Conservation (phyloP, 345 rosid species). For the Rhodamnia rubescens region DNA sequence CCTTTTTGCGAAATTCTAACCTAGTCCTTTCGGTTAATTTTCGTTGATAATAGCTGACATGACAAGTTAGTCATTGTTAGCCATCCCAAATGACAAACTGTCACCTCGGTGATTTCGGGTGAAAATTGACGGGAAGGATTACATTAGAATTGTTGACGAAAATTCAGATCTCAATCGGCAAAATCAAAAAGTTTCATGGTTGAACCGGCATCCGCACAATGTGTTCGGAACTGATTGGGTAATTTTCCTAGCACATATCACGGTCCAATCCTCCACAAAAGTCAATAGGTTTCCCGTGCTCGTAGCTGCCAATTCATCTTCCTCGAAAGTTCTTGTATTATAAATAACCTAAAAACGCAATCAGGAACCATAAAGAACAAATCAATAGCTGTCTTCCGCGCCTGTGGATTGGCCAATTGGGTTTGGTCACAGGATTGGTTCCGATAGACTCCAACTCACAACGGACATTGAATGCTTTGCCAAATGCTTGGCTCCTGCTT, state of each 20-base stretch:
- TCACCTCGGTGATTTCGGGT: too few species aligned
- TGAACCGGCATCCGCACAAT: fast-evolving
- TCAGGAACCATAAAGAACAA: neutral
- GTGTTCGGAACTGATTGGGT: fast-evolving
- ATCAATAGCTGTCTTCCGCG: neutral
- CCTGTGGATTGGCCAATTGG: neutral
- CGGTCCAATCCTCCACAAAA: neutral
- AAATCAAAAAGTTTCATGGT: fast-evolving
- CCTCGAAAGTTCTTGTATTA: neutral
- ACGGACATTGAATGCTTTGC: neutral
- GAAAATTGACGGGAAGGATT: neutral
- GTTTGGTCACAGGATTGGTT: neutral
- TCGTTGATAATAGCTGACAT: fast-evolving
- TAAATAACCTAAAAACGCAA: neutral
- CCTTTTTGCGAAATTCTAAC: too few species aligned
- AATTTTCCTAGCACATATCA: fast-evolving
- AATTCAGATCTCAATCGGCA: fast-evolving
- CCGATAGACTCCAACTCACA: neutral
- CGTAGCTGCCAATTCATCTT: neutral
- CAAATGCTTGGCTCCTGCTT: neutral
- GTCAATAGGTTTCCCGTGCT: neutral
- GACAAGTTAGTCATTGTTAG: too few species aligned
- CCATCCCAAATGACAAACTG: too few species aligned
- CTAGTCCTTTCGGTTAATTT: fast-evolving
- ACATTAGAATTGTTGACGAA: fast-evolving